These are phyloP conservation scores for Carpinus viminea DNA, from an alignment of 306 rosid genomes.

Conservation along the genomic window DNA sequence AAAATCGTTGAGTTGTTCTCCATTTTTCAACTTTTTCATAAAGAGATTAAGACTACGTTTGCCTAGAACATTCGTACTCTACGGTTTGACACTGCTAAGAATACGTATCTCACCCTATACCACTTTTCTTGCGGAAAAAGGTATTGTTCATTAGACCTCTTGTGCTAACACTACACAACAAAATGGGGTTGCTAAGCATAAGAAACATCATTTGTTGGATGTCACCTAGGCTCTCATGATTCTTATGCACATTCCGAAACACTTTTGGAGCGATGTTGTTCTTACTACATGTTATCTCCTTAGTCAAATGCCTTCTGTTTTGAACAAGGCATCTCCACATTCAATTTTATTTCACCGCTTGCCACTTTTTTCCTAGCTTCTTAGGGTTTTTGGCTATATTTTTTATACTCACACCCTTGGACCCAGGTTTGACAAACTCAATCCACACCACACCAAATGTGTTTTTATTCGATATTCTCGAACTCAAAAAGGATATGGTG, in stretches of 20 bases:
- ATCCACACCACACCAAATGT: too few relatives aligned
- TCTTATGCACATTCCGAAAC: background rate
- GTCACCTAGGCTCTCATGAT: background rate
- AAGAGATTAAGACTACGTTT: too few relatives aligned
- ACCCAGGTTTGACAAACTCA: too few relatives aligned
- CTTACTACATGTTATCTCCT: background rate
- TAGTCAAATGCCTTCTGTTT: background rate
- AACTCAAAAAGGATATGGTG: too few relatives aligned
- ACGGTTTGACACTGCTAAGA: background rate
- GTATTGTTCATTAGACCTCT: background rate
- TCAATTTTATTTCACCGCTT: background rate
- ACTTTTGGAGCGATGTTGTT: background rate
- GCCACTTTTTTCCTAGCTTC: background rate
- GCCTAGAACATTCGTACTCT: too few relatives aligned
- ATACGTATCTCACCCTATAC: background rate
- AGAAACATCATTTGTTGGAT: background rate
- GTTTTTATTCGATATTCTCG: too few relatives aligned
- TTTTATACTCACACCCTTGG: too few relatives aligned
- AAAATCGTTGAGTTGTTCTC: too few relatives aligned
- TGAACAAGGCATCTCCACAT: background rate
- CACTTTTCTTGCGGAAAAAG: too few relatives aligned
- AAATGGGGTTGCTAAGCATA: background rate
- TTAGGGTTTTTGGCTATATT: too few relatives aligned
- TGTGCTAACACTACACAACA: background rate
- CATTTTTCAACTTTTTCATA: too few relatives aligned